phyloP scores from a whole-genome alignment of 1,284 basidiomycete genomes.

The Trametes polyzona region DNA sequence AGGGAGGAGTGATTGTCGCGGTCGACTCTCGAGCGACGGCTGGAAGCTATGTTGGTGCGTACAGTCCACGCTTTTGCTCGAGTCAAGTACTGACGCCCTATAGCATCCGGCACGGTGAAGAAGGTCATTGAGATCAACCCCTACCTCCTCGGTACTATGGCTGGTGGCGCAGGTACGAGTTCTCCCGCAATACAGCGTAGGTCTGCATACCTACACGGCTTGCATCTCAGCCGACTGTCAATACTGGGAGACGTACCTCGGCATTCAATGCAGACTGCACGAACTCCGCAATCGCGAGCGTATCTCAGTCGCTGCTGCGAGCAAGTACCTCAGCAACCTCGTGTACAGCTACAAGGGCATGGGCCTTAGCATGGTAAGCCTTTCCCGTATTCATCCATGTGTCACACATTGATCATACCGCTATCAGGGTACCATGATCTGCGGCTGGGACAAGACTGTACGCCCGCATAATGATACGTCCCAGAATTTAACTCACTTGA shows the following conservation, averaged over 20 bases:
- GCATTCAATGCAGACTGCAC: slow-evolving; percentile 96
- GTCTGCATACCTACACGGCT: no score
- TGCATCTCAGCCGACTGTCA: slow-evolving; percentile 94
- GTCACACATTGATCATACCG: not conserved
- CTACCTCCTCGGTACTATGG: slow-evolving; percentile 98
- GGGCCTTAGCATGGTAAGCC: slow-evolving; percentile 93
- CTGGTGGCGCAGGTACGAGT: slow-evolving; percentile 89
- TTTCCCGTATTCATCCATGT: not conserved
- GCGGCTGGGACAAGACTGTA: slow-evolving; percentile 99
- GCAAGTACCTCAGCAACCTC: slow-evolving; percentile 96
- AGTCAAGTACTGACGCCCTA: not conserved
- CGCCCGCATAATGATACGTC: slow-evolving; percentile 32
- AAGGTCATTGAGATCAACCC: slow-evolving; percentile 99
- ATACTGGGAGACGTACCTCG: slow-evolving; percentile 98
- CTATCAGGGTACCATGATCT: slow-evolving; percentile 95
- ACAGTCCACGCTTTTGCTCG: not conserved
- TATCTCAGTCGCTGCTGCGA: slow-evolving; percentile 97
- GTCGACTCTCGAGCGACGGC: slow-evolving; percentile 98
- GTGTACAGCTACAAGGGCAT: slow-evolving; percentile 99
- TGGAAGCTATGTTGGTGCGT: slow-evolving; percentile 92
- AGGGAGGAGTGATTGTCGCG: slow-evolving; percentile 96
- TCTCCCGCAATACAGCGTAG: no score
- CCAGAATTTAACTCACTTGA: not conserved
- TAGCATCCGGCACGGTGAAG: slow-evolving; percentile 94
- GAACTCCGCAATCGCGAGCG: slow-evolving; percentile 97